Conservation (phyloP, 2,329 filamentous ascomycete species). For the Cordyceps farinosa region DNA sequence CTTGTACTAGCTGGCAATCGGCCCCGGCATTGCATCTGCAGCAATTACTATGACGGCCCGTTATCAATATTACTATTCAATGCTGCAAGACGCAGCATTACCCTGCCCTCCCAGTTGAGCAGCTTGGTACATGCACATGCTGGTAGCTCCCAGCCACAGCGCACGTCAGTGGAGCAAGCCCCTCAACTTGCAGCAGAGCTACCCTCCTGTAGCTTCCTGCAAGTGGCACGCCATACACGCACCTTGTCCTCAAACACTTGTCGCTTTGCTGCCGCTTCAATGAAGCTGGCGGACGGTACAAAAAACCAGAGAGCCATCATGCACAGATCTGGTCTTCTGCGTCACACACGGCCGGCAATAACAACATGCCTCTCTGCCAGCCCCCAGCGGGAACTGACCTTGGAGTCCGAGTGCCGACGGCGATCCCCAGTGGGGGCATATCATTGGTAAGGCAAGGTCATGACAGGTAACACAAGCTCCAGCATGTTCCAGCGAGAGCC, state of each 20-base stretch:
- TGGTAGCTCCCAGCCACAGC: conserved; percentile 5
- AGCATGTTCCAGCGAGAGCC: background rate
- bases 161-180: background rate
- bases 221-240: conserved; percentile 8
- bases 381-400: background rate
- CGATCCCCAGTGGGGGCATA: background rate
- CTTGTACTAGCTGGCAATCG: background rate
- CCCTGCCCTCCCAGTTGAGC: no score
- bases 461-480: background rate
- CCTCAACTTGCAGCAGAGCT: background rate
- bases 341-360: no score
- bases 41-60: background rate
- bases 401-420: background rate
- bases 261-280: background rate
- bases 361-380: background rate
- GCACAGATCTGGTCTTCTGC: background rate
- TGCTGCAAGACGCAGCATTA: no score
- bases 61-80: background rate
- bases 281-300: background rate
- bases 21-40: background rate
- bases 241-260: background rate
- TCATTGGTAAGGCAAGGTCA: background rate
- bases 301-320: no score
- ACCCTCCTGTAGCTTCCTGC: conserved; percentile 4
- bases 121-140: no score